Evolutionary conservation across 1,284 basidiomycete species (phyloP), one percentile per base, ranked within the genome.

Genomic region (Cryptococcus sp.): DNA sequence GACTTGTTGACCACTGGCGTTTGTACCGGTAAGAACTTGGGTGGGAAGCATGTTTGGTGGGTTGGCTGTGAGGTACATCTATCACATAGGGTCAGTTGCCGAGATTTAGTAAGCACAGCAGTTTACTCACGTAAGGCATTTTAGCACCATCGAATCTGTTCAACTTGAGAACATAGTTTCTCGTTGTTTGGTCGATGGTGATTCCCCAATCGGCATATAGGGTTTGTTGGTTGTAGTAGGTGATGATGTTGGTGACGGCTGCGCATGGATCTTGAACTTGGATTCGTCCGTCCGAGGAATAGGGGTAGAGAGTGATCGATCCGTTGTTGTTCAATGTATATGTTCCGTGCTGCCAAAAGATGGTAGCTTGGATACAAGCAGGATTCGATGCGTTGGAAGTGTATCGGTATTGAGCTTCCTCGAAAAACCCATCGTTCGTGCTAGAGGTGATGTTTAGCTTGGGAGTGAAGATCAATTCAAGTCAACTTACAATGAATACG

Each of bases 181-280:
- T 61, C 7, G 62, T 66, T 36, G 58, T 48, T 6, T 56, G 53
- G 57, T 78, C 76, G 36, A 76, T 65, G 23, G 57, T 58, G 60
- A 78, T 75, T 45, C 71, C 69, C 74, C 74, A 77, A 58, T 73
- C 71, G 35, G 67, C 61, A 57, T 73, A 76, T 14, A 64, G 52
- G 13, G 65, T 70, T 62, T 70, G 38, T 61, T 82, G 68, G 78
- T 89, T 87, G 82, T 90, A 94, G 56, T 80, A 77, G 67, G 90
- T 85, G 67, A 94, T 83, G 70, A 91, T 85, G 73, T 91, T 90
- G 33, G 90, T 90, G 5, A 82, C 79, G 4, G 90, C 87, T 1
- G 86, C 87, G 69, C 93, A 97, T 0, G 89, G 85, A 64, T 93
- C 87, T 79, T 97, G 90, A 48, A 95, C 83, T 78, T 93, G 90